Conservation (phyloP, 164 flowering plant species). For the Piper longum region DNA sequence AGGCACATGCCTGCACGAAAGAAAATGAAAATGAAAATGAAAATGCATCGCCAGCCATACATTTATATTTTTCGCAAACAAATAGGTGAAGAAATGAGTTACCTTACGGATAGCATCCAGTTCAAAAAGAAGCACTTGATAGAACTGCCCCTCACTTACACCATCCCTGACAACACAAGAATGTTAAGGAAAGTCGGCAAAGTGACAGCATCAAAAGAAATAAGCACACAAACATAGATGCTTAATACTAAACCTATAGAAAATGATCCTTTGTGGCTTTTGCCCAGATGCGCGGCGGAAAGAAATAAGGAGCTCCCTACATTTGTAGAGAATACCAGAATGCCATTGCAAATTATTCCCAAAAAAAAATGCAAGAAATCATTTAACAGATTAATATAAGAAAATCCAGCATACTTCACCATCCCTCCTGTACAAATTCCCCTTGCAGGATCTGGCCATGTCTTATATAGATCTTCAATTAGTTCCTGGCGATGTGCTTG, state of each 20-base stretch:
- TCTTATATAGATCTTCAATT: constrained; percentile 21
- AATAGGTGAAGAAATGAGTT: neutral
- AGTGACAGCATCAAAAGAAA: neutral
- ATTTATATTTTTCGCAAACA: too few species aligned
- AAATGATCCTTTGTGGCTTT: constrained; percentile 81
- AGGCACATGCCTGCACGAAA: constrained; percentile 14
- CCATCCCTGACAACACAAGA: constrained; percentile 27
- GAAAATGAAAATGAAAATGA: neutral
- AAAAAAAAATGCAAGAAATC: neutral
- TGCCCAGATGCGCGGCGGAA: constrained; percentile 80
- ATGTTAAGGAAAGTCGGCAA: neutral
- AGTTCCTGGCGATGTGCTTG: constrained; percentile 25
- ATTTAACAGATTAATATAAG: neutral
- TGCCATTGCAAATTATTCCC: neutral
- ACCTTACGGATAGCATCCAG: constrained; percentile 33
- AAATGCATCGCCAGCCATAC: too few species aligned
- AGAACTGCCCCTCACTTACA: constrained; percentile 37
- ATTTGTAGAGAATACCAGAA: neutral
- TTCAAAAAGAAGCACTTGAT: constrained; percentile 27
- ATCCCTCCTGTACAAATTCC: constrained; percentile 20
- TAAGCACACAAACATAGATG: too few species aligned
- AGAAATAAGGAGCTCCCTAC: constrained; percentile 85
- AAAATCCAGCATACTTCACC: constrained; percentile 10
- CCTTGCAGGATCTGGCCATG: constrained; percentile 17
- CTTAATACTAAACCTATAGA: constrained; percentile 43